Evolutionary conservation across 495 filamentous ascomycete genomes (phyloP), one percentile per base, ranked within the genome.

Genomic region (Clavariopsis aquatica): DNA sequence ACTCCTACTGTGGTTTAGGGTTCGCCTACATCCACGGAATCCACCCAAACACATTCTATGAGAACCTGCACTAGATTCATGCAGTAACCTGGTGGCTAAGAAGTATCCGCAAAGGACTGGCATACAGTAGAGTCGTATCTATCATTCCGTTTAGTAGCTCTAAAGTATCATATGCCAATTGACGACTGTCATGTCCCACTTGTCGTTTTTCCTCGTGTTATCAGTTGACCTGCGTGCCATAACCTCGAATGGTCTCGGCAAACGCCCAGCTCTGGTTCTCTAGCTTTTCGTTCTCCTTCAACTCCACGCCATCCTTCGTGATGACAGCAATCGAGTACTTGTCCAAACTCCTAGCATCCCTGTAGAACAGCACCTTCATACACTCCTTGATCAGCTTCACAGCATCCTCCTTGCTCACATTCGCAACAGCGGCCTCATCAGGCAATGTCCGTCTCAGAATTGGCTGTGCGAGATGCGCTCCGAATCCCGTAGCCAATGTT

Each of bases 321-420:
- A 98, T 83, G 27, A 96, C 82, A 15, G 93, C 93, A 74, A 98
- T 87, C 56, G 89, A 91, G 76, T 96, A 98, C 74, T 86, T 82
- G 77, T 97, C 91, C 74, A 92, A 76, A 80, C 90, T 94, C 72
- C 94, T 86, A 8, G 94, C 94, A 80, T 98, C 94, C 65, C 94
- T 84, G 80, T 98, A 98, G 81, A 92, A 98, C 59, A 98, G 82
- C 60, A 98, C 93, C 83, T 98, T 98, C 89, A 98, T 91, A 75
- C 91, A 95, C 77, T 96, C 89, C 79, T 87, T 87, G 60, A 98
- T 78, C 15, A 90, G 83, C 26, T 84, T 80, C 52, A 96, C 81
- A 45, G 94, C 94, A 75, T 89, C 73, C 71, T 98, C 93, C 70
- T 84, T 84, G 47, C 80, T 89, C 59, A 97, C 78, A 49, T 81